Evolutionary conservation across 768 basidiomycete species (phyloP).

Genomic region (Mycena vitilis): DNA sequence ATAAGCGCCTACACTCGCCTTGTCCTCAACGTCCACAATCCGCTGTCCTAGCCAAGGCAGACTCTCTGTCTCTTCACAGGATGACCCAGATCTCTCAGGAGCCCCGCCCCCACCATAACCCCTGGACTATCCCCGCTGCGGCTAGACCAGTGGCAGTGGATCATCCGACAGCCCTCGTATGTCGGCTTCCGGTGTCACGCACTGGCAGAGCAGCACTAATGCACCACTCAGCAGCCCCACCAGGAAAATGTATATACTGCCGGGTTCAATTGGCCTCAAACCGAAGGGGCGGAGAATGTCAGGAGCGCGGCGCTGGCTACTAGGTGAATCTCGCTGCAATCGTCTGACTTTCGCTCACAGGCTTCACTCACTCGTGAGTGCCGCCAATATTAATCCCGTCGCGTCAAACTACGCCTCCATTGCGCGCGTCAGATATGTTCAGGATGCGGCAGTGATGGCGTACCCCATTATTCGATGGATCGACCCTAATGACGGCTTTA

Average conservation of each 20-base stretch:
- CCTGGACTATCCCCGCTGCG: slow-evolving; percentile 10
- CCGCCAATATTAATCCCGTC: background rate
- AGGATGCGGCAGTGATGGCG: slow-evolving; percentile 18
- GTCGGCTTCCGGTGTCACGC: background rate
- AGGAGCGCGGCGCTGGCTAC: background rate
- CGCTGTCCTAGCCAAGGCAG: too few species aligned
- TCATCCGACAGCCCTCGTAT: background rate
- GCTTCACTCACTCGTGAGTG: slow-evolving; percentile 21
- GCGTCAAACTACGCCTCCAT: background rate
- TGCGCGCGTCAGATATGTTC: slow-evolving; percentile 20
- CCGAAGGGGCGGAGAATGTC: background rate
- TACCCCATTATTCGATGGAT: slow-evolving; percentile 19
- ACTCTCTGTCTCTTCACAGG: background rate
- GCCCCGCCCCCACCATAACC: slow-evolving; percentile 9
- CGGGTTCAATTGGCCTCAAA: slow-evolving; percentile 16
- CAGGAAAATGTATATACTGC: slow-evolving; percentile 17
- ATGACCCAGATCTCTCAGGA: slow-evolving; percentile 25
- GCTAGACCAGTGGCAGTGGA: background rate
- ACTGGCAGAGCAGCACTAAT: background rate
- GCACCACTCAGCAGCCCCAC: slow-evolving; percentile 4
- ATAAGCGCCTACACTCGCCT: too few species aligned
- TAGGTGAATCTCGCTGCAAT: slow-evolving; percentile 9
- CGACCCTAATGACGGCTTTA: slow-evolving; percentile 21
- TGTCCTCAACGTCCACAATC: too few species aligned
- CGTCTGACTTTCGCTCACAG: slow-evolving; percentile 3